Evolutionary conservation across 108 stramenopile species (phyloP).

Genomic region (Parietichytrium sp.): DNA sequence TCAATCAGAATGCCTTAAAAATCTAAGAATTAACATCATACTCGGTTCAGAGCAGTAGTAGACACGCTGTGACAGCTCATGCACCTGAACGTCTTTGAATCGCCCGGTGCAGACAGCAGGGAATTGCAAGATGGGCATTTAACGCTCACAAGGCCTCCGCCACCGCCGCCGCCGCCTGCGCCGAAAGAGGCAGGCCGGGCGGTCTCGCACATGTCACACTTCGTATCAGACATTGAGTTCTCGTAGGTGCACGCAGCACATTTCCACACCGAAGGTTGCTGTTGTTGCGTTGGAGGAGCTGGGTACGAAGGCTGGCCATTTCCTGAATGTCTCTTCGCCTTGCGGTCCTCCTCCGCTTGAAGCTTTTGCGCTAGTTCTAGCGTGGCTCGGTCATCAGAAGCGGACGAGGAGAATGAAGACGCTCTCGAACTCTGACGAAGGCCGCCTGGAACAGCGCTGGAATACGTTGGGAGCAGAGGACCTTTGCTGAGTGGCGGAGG

Average conservation of each 20-base stretch:
- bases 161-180: background rate
- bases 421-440: background rate
- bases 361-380: background rate
- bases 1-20: too few relatives aligned
- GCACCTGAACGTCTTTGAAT: background rate
- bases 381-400: background rate
- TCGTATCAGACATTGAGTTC: background rate
- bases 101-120: background rate
- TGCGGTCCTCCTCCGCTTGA: slow-evolving; percentile 1
- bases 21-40: too few relatives aligned
- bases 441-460: background rate
- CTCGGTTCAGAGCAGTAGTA: too few relatives aligned
- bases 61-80: slow-evolving; percentile 10
- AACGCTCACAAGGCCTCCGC: background rate
- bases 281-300: background rate
- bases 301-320: background rate
- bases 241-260: slow-evolving; percentile 9
- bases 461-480: slow-evolving; percentile 7
- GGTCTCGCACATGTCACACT: background rate
- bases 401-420: background rate
- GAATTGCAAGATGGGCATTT: background rate
- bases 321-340: background rate
- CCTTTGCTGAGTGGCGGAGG: background rate
- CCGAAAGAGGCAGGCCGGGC: background rate
- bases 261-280: slow-evolving; percentile 6